A percentile compares a stretch with the other conserved stretches of the same genome.
phyloP scores from a whole-genome alignment of 108 stramenopile genomes.

The Pseudonitzschia multiseries region DNA sequence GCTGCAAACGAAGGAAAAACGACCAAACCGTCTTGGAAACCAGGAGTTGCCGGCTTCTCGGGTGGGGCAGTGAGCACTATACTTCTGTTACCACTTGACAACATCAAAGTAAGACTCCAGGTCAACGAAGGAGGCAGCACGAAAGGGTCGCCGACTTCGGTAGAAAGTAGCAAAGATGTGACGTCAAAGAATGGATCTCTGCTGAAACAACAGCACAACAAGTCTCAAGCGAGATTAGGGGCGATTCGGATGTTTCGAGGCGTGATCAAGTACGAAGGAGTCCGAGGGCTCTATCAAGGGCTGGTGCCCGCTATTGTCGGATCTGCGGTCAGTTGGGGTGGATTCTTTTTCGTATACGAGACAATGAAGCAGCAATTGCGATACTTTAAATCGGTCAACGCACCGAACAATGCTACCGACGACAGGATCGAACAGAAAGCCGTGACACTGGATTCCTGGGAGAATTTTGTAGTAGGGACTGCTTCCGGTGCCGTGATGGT shows the following conservation, averaged over 20 bases:
- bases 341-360: slow-evolving; percentile 98
- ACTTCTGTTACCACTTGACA: slow-evolving; percentile 92
- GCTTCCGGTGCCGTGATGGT: slow-evolving; percentile 88
- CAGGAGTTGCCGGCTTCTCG: slow-evolving; percentile 59
- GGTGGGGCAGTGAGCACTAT: slow-evolving; percentile 75
- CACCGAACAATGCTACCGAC: background rate
- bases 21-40: background rate
- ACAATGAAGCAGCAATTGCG: slow-evolving; percentile 64
- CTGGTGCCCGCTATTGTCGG: slow-evolving; percentile 90
- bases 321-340: slow-evolving; percentile 94
- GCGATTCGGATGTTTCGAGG: slow-evolving; percentile 44
- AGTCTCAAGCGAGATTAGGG: slow-evolving; percentile 20
- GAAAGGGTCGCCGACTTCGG: slow-evolving; percentile 9
- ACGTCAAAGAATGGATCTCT: background rate
- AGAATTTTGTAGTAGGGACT: slow-evolving; percentile 69
- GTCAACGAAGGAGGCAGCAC: slow-evolving; percentile 60
- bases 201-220: background rate
- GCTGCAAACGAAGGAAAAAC: background rate
- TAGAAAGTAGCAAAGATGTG: background rate
- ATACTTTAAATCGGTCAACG: slow-evolving; percentile 26
- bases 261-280: slow-evolving; percentile 77
- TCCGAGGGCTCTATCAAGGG: slow-evolving; percentile 89
- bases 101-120: slow-evolving; percentile 93
- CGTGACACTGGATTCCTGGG: slow-evolving; percentile 47
- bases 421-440: background rate